Percentiles rank a stretch among this genome's conserved stretches.
Evolutionary conservation across 1,284 basidiomycete genomes (phyloP).

Genomic region (Malassezia sp.): DNA sequence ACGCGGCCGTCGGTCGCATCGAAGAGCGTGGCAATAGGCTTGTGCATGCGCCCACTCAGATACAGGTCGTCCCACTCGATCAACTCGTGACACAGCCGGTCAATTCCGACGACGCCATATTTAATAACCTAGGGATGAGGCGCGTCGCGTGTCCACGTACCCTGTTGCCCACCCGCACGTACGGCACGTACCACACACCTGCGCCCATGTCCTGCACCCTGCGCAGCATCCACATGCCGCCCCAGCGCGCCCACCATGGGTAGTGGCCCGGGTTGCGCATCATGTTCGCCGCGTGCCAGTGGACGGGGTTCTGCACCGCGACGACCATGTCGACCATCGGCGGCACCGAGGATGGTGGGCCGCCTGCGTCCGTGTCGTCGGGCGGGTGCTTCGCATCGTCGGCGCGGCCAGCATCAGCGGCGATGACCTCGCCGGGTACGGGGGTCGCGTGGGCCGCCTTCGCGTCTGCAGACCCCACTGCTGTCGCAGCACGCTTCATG

Average conservation of each 20-base stretch:
- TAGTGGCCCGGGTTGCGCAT: constrained; percentile 80
- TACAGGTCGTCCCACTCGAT: constrained; percentile 88
- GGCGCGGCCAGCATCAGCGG: neutral
- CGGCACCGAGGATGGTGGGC: too few species aligned
- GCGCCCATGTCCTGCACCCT: constrained; percentile 68
- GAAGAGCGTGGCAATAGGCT: constrained; percentile 53
- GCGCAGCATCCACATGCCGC: constrained; percentile 68
- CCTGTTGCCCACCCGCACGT: constrained; percentile 18
- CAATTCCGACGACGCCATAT: constrained; percentile 90
- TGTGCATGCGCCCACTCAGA: constrained; percentile 90
- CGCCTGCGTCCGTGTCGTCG: too few species aligned
- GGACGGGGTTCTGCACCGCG: constrained; percentile 75
- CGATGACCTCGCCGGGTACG: constrained; percentile 13
- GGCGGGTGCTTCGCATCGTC: neutral
- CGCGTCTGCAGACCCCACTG: constrained; percentile 49
- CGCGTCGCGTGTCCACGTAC: constrained; percentile 5
- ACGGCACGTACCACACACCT: constrained; percentile 62
- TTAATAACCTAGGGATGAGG: constrained; percentile 65
- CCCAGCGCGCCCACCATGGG: constrained; percentile 64
- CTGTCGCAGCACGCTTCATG: too few species aligned
- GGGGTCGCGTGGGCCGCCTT: constrained; percentile 47
- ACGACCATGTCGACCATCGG: constrained; percentile 87
- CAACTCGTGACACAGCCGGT: constrained; percentile 75
- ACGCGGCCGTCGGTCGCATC: constrained; percentile 63
- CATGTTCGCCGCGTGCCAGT: constrained; percentile 93